Evolutionary conservation across 2,329 filamentous ascomycete genomes (phyloP).

Genomic region (Colletotrichum ledebouriae): DNA sequence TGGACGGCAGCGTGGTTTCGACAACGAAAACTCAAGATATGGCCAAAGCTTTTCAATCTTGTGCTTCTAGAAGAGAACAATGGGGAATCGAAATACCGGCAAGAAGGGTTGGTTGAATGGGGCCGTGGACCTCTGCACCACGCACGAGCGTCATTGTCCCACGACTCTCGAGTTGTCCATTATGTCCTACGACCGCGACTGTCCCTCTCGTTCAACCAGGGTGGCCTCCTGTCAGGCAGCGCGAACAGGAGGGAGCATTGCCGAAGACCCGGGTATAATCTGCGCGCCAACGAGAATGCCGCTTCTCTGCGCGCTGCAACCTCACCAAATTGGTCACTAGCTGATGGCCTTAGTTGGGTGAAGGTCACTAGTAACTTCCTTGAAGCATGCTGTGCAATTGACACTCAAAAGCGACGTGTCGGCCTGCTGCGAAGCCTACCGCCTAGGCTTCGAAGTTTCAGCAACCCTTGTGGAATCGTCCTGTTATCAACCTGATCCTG

Average conservation of each 20-base stretch:
- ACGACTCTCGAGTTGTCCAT: slow-evolving; percentile 35
- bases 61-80: slow-evolving; percentile 44
- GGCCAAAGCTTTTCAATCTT: slow-evolving; percentile 42
- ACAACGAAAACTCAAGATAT: slow-evolving; percentile 33
- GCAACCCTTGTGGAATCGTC: too few species aligned
- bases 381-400: slow-evolving; percentile 22
- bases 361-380: slow-evolving; percentile 14
- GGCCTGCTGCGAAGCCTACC: neutral
- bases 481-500: neutral
- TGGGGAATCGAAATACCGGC: slow-evolving; percentile 42
- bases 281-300: slow-evolving; percentile 31
- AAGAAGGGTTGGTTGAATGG: slow-evolving; percentile 44
- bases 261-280: slow-evolving; percentile 35
- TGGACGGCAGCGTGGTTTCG: slow-evolving; percentile 8
- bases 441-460: too few species aligned
- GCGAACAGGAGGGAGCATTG: slow-evolving; percentile 22
- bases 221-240: slow-evolving; percentile 20
- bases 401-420: neutral
- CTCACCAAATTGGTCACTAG: slow-evolving; percentile 32
- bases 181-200: slow-evolving; percentile 28
- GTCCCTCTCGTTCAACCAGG: slow-evolving; percentile 30
- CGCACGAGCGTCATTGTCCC: slow-evolving; percentile 42
- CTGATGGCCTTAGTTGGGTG: slow-evolving; percentile 18
- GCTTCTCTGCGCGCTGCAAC: slow-evolving; percentile 38
- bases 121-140: slow-evolving; percentile 41